Evolutionary conservation across 306 rosid species (phyloP), one percentile per base, ranked within the genome.

Genomic region (Medicago arabica): DNA sequence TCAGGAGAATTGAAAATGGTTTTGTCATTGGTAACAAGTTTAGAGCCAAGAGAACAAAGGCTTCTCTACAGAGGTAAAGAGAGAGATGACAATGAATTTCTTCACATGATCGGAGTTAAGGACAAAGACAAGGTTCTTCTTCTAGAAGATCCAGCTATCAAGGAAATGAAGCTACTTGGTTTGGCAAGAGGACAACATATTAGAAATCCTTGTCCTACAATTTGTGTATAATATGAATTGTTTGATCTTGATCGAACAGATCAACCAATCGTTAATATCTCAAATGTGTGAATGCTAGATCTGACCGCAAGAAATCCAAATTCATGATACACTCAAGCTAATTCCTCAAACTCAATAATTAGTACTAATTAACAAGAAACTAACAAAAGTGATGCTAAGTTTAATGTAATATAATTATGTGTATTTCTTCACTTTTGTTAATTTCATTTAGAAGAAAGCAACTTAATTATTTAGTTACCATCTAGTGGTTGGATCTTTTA

Each of bases 91-190:
- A 71, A 76, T 49, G 99, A 95, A 43, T 86, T 85, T 57, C 78
- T 95, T 9, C 99, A 95, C 91, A 95, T 95, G 99, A 93, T 89
- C 75, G 99, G 99, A 6, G 96, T 95, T 23, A 85, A 86, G 61
- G 92, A 92, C 88, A 95, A 90, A 74, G 97, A 95, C 89, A 95
- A 95, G 67, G 96, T 92, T 67, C 83, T 95, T 3, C 58, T 95
- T 65, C 85, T 95, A 1, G 86, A 95, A 83, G 99, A 95, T 76
- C 99, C 99, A 67, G 97, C 91, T 3, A 86, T 88, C 43, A 92
- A 89, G 75, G 99, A 90, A 65, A 86, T 81, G 84, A 95, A 90
- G 90, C 88, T 88, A 4, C 90, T 87, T 67, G 85, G 83, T 44
- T 61, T 86, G 60, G 84, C 82, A 4, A 80, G 75, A 18, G 75